A percentile compares a stretch with the other conserved stretches of the same genome.
phyloP scores from a whole-genome alignment of 768 basidiomycete species.

The Psilocybe cubensis region DNA sequence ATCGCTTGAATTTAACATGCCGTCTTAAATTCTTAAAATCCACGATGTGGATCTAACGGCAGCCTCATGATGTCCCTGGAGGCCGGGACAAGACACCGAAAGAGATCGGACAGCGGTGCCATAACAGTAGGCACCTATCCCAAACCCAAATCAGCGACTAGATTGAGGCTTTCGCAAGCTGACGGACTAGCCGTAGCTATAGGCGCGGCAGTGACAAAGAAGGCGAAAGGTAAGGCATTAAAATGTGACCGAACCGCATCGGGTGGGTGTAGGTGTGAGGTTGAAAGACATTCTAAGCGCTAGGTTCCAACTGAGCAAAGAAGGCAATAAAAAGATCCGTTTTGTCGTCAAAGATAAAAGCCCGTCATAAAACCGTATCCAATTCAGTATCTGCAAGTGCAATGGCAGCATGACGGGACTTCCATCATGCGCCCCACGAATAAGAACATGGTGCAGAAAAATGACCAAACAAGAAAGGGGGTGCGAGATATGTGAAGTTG shows the following conservation, averaged over 20 bases:
- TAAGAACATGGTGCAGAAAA: conserved; percentile 14
- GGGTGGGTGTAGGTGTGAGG: conserved; percentile 6
- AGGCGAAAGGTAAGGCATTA: conserved; percentile 6
- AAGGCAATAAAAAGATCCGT: conserved; percentile 23
- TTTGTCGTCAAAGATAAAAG: conserved; percentile 25
- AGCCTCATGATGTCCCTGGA: too few species aligned
- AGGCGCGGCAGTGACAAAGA: conserved; percentile 22
- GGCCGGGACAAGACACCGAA: too few species aligned
- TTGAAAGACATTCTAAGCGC: neutral
- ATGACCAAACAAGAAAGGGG: conserved; percentile 21
- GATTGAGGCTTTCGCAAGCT: conserved; percentile 18
- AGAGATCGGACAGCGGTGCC: too few species aligned
- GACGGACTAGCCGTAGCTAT: conserved; percentile 31
- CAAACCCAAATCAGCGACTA: conserved; percentile 26
- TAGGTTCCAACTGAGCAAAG: conserved; percentile 7
- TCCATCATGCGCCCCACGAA: conserved; percentile 22
- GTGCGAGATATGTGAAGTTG: conserved; percentile 16
- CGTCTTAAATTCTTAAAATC: too few species aligned
- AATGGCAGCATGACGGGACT: conserved; percentile 14
- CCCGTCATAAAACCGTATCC: conserved; percentile 27
- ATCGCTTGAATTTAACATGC: too few species aligned
- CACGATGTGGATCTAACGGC: too few species aligned
- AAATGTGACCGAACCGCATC: conserved; percentile 10
- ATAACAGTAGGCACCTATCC: too few species aligned
- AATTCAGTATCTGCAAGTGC: conserved; percentile 17